Evolutionary conservation across 2,329 filamentous ascomycete genomes (phyloP).

Genomic region (Calonectria honghensis): DNA sequence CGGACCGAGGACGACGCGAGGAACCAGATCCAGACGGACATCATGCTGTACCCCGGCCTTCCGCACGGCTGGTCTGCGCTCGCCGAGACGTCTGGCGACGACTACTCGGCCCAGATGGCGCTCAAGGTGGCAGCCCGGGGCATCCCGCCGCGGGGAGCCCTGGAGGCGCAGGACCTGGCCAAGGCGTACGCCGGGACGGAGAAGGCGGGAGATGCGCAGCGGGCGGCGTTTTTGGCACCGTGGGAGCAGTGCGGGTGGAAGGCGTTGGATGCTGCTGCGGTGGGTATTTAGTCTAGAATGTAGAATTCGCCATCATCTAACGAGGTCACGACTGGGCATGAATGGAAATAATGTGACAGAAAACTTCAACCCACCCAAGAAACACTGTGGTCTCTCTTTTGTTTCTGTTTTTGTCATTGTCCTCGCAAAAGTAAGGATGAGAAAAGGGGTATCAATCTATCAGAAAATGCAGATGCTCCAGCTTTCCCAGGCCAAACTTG

Average conservation of each 20-base stretch:
- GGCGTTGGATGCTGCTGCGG: constrained; percentile 64
- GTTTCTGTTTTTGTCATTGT: background rate
- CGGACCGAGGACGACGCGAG: constrained; percentile 71
- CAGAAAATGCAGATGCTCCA: constrained; percentile 4
- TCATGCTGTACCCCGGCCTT: constrained; percentile 87
- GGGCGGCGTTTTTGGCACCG: constrained; percentile 86
- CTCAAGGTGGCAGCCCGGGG: constrained; percentile 84
- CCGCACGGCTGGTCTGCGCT: constrained; percentile 89
- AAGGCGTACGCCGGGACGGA: constrained; percentile 85
- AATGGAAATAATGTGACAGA: constrained; percentile 10
- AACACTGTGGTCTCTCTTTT: background rate
- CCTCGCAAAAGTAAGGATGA: background rate
- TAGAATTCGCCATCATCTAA: constrained; percentile 30
- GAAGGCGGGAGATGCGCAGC: constrained; percentile 83
- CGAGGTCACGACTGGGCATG: constrained; percentile 25
- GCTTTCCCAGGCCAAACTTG: background rate
- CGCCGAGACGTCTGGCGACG: constrained; percentile 73
- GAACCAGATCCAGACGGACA: constrained; percentile 81
- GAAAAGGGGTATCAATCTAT: constrained; percentile 34
- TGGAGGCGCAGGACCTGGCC: constrained; percentile 82
- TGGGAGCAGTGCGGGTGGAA: constrained; percentile 83
- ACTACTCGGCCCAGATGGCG: constrained; percentile 83
- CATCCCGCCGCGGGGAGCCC: constrained; percentile 81
- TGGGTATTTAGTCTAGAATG: constrained; percentile 49
- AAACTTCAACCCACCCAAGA: background rate